Conservation (phyloP, 495 filamentous ascomycete species). For the Hypoxylon subgilvum region DNA sequence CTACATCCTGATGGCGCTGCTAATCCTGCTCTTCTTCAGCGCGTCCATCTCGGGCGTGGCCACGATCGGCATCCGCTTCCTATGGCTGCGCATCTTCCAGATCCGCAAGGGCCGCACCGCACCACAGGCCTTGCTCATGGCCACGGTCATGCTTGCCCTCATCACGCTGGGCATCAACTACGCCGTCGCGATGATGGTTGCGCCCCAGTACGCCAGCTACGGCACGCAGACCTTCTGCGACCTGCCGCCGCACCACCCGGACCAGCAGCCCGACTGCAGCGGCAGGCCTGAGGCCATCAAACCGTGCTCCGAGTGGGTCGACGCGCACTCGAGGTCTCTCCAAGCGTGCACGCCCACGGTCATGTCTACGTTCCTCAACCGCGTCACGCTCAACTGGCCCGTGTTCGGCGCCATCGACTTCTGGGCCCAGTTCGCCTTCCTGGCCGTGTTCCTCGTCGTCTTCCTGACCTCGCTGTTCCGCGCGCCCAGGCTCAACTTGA, state of each 20-base stretch:
- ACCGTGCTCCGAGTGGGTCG: conserved; percentile 77
- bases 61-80: conserved; percentile 87
- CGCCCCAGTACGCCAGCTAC: conserved; percentile 92
- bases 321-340: conserved; percentile 63
- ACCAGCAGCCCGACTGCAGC: conserved; percentile 77
- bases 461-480: conserved; percentile 77
- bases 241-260: conserved; percentile 59
- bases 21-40: conserved; percentile 85
- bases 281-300: conserved; percentile 72
- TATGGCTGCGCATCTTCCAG: conserved; percentile 91
- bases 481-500: conserved; percentile 75
- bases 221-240: conserved; percentile 94
- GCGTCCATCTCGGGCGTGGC: conserved; percentile 85
- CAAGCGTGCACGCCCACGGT: conserved; percentile 89
- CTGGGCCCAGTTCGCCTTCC: conserved; percentile 92
- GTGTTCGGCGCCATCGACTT: conserved; percentile 93
- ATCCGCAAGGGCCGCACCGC: conserved; percentile 87
- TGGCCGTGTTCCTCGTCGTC: conserved; percentile 80
- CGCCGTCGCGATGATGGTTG: conserved; percentile 84
- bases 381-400: conserved; percentile 92
- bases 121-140: conserved; percentile 89
- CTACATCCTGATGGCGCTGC: conserved; percentile 81
- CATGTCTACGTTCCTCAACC: conserved; percentile 89
- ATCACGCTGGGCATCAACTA: conserved; percentile 91
- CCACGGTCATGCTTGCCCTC: conserved; percentile 87